A percentile compares a stretch with the other conserved stretches of the same genome.
Evolutionary conservation across 139 green algal species (phyloP).

Genomic region (Picochlorum sp.): DNA sequence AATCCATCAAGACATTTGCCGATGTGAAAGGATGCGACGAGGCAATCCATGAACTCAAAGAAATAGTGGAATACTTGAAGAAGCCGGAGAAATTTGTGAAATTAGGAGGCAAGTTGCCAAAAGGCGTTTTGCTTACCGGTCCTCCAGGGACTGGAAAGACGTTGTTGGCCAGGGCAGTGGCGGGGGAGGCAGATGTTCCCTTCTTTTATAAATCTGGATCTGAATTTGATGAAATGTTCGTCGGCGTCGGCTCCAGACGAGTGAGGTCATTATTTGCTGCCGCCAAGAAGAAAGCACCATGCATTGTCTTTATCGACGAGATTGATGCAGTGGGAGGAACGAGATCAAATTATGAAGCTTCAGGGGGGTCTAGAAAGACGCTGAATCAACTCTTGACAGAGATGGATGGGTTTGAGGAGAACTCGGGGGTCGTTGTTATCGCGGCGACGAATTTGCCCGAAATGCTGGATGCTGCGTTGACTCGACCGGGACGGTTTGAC

Average conservation of each 20-base stretch:
- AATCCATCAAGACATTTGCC: conserved; percentile 44
- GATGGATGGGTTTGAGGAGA: conserved; percentile 53
- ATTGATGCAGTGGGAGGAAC: conserved; percentile 92
- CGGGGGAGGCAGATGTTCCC: conserved; percentile 90
- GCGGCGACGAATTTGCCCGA: conserved; percentile 95
- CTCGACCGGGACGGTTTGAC: conserved; percentile 89
- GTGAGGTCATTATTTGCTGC: conserved; percentile 73
- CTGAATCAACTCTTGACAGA: conserved; percentile 97
- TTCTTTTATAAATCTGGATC: conserved; percentile 89
- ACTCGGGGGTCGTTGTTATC: conserved; percentile 83
- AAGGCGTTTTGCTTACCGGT: conserved; percentile 72
- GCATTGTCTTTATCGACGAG: conserved; percentile 99
- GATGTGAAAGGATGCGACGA: conserved; percentile 84
- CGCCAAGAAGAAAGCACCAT: conserved; percentile 90
- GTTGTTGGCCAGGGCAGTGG: conserved; percentile 55
- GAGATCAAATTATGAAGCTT: conserved; percentile 30
- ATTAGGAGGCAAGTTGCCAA: conserved; percentile 87
- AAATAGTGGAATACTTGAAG: conserved; percentile 93
- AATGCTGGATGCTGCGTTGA: conserved; percentile 85
- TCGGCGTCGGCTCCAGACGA: conserved; percentile 71
- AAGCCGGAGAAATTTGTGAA: conserved; percentile 73
- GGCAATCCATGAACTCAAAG: conserved; percentile 87
- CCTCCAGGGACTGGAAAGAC: conserved; percentile 89
- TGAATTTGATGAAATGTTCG: conserved; percentile 87
- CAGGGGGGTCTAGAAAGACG: conserved; percentile 75